Percentiles rank a stretch among this genome's conserved stretches.
These are phyloP conservation scores for Dimargaris cristalligena DNA, from an alignment of 192 early-diverging fungal species.

Conservation along the genomic window DNA sequence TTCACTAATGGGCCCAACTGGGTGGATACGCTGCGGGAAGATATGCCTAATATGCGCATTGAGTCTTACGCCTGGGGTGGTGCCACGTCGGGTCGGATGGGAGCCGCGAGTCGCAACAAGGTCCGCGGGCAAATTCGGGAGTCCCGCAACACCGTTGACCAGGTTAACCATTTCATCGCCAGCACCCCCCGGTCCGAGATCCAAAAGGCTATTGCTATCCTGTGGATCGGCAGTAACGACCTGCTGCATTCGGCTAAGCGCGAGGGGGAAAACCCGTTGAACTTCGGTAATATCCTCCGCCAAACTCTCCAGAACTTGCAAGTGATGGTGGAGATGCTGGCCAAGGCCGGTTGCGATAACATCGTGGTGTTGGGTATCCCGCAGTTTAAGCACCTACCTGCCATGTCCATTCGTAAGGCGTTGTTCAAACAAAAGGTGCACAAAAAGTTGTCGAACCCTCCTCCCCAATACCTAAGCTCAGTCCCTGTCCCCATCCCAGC, in stretches of 20 bases:
- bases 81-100: background rate
- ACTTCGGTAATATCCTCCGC: background rate
- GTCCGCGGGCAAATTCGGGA: background rate
- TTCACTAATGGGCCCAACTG: background rate
- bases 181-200: background rate
- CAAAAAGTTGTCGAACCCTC: too few relatives aligned
- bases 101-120: background rate
- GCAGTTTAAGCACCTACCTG: background rate
- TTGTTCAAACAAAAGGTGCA: too few relatives aligned
- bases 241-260: background rate
- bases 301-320: background rate
- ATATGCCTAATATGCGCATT: background rate
- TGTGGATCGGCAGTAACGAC: slow-evolving; percentile 2
- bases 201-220: background rate
- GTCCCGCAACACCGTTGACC: background rate
- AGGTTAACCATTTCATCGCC: background rate
- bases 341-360: background rate
- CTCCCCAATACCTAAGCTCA: too few relatives aligned
- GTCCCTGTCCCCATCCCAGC: too few relatives aligned
- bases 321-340: background rate
- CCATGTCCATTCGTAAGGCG: background rate
- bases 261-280: background rate
- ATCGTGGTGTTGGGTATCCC: background rate
- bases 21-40: background rate
- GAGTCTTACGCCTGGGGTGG: background rate